Base-by-base conservation (phyloP, 495 filamentous ascomycete genomes). In the Penicillium manginii region DNA sequence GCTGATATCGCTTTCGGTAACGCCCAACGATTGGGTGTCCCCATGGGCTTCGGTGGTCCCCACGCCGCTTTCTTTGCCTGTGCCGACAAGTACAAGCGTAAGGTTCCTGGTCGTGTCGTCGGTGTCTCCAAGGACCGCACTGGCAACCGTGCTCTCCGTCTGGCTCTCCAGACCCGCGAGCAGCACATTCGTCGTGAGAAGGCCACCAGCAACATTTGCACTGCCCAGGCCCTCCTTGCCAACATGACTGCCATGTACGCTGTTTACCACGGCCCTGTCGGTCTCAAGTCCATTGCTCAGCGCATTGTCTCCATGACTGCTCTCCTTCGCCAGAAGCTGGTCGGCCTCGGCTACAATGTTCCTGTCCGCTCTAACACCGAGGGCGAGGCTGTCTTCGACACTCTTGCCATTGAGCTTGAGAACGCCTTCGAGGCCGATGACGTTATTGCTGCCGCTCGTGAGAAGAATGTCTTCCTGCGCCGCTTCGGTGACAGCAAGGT, bases 181-280 rank as follows among this genome's bases (percentile, higher is more conserved):
- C 94, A 98, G 74, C 94, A 98, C 69, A 98, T 98, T 72, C 83
- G 94, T 63, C 84, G 94, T 66, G 94, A 98, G 74, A 98, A 98
- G 83, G 94, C 94, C 2, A 98, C 94, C 6, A 97, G 92, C 80
- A 98, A 98, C 73, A 96, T 98, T 57, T 98, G 94, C 75, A 98
- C 94, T 19, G 94, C 94, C 7, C 94, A 98, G 71, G 94, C 94
- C 9, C 73, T 98, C 17, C 82, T 98, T 32, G 94, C 94, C 18
- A 98, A 98, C 73, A 97, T 98, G 91, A 96, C 86, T 64, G 91
- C 94, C 50, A 90, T 98, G 76, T 98, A 97, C 73, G 94, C 92
- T n/a, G 84, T 98, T 37, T 98, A 98, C 70, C 94, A 98, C 69
- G 94, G 94, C 2, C 94, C 94, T 2, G 65, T 84, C 33, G 96